Base-by-base conservation (phyloP, 495 filamentous ascomycete genomes). In the Neurospora hispaniola region DNA sequence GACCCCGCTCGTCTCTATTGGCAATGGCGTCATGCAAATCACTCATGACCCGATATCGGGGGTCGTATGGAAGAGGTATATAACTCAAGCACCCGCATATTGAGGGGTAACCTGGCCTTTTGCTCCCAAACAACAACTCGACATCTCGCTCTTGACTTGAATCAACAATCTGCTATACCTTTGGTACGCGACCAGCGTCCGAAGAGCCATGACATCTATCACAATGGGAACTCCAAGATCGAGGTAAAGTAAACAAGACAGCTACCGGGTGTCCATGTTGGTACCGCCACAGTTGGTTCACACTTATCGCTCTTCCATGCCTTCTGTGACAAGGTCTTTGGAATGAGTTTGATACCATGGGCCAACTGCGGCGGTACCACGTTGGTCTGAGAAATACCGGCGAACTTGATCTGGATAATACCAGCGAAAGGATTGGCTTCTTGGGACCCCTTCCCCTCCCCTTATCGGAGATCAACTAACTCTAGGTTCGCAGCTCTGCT, bases 341-440 rank as follows among this genome's bases (percentile, higher is more conserved):
- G 54, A 62, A 62, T 62, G 54, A 18, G 54, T 62, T 35, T 35
- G 54, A 62, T 62, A 62, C 54, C 27, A 18, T 62, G 54, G 27
- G 54, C 54, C 54, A 35, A 35, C 54, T 62, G 54, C 54, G 54
- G 54, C 54, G 27, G 54, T 62, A 62, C 54, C 41, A 4, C 48
- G 66, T 74, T 71, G 77, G 71, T 78, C 77, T 78, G 79, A 84
- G 79, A 81, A 80, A 81, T 86, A 84, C 81, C 76, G 80, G 79
- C 75, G 81, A 91, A 92, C 90, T 91, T 92, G 90, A 92, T 91
- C 90, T 90, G 89, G 90, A 90, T 90, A 91, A 92, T 92, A 87
- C 89, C 88, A 90, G 90, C 90, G 90, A 89, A 91, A 91, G 89
- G 87, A 91, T 87, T 89, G 90, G 89, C 89, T 88, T 87, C 84